phyloP scores from a whole-genome alignment of 306 rosid species.

The Geum urbanum region DNA sequence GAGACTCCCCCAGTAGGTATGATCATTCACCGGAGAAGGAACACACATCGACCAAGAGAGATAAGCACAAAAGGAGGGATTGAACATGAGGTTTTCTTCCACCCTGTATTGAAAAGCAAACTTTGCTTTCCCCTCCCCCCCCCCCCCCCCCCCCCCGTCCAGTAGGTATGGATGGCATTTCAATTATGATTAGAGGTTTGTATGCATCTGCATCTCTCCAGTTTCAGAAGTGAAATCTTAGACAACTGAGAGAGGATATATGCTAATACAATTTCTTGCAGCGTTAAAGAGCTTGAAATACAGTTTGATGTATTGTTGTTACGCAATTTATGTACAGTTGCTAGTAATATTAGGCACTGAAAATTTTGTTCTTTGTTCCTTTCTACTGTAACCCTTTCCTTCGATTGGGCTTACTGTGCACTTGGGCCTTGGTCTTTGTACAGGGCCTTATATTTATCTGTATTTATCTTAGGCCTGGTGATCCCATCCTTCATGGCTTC shows the following conservation, averaged over 20 bases:
- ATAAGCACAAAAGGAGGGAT: constrained; percentile 42
- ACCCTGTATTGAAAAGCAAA: not conserved
- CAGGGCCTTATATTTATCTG: too few species aligned
- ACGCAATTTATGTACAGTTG: constrained; percentile 1
- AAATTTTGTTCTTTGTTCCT: too few species aligned
- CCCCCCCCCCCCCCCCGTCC: too few species aligned
- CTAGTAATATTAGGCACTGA: not conserved
- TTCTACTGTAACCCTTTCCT: too few species aligned
- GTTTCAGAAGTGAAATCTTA: not conserved
- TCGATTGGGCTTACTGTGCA: too few species aligned
- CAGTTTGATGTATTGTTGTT: constrained; percentile 4
- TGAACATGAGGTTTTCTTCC: constrained; percentile 30
- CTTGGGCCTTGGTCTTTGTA: too few species aligned
- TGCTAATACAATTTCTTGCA: not conserved
- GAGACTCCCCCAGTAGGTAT: constrained; percentile 51
- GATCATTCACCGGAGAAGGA: constrained; percentile 43
- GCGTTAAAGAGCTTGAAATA: not conserved
- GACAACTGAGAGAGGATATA: not conserved
- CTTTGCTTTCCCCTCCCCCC: not conserved
- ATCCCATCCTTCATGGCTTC: too few species aligned
- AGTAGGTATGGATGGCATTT: not conserved
- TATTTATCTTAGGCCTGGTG: too few species aligned
- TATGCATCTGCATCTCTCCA: not conserved
- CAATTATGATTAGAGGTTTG: not conserved
- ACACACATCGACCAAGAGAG: constrained; percentile 42